Evolutionary conservation across 2,329 filamentous ascomycete species (phyloP).

Genomic region (Stemphylium lycopersici): DNA sequence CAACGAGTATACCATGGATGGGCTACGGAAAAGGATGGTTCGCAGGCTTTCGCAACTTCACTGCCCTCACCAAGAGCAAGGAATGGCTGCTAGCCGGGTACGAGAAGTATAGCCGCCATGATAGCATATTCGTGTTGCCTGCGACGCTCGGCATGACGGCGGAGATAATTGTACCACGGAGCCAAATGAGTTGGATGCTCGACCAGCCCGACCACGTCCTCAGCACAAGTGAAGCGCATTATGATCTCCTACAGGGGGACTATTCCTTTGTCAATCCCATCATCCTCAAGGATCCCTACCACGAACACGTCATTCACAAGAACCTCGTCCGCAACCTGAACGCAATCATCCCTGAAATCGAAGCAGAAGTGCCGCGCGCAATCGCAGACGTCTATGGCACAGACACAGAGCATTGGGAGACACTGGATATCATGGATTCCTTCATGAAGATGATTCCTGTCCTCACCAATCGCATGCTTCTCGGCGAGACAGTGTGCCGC

Average conservation of each 20-base stretch:
- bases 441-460: constrained; percentile 50
- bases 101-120: constrained; percentile 31
- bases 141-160: constrained; percentile 28
- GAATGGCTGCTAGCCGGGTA: constrained; percentile 32
- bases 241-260: constrained; percentile 47
- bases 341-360: constrained; percentile 46
- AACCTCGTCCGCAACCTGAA: constrained; percentile 50
- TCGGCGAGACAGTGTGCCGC: constrained; percentile 54
- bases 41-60: constrained; percentile 25
- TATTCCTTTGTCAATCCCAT: constrained; percentile 47
- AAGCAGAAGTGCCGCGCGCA: constrained; percentile 45
- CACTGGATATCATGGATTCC: constrained; percentile 45
- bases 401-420: constrained; percentile 47
- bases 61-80: constrained; percentile 28
- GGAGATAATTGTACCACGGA: constrained; percentile 45
- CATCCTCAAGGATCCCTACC: constrained; percentile 48
- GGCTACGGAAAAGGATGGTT: constrained; percentile 35
- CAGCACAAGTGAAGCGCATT: constrained; percentile 46
- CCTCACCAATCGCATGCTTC: constrained; percentile 54
- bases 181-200: constrained; percentile 50
- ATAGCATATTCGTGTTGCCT: constrained; percentile 36
- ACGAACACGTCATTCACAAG: constrained; percentile 51
- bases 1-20: constrained; percentile 29
- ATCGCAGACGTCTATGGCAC: constrained; percentile 47
- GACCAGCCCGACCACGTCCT: constrained; percentile 52